phyloP scores from a whole-genome alignment of 495 filamentous ascomycete genomes.

The Tuber melanosporum region DNA sequence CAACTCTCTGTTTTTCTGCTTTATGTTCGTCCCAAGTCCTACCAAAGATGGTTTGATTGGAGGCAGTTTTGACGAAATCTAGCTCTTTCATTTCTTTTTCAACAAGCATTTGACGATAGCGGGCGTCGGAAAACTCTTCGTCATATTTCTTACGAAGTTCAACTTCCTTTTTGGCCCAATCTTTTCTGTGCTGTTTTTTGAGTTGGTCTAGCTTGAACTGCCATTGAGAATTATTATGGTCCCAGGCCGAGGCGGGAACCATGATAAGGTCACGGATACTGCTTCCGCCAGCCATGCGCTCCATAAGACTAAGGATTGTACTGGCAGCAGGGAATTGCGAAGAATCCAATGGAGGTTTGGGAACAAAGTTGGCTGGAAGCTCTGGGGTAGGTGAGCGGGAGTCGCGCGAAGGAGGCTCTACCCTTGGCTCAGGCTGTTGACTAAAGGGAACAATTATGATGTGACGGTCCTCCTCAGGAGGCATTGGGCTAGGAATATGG shows the following conservation, averaged over 20 bases:
- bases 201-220: constrained; percentile 21
- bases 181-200: constrained; percentile 21
- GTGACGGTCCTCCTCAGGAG: constrained; percentile 25
- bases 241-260: constrained; percentile 27
- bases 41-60: constrained; percentile 10
- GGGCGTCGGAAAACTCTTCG: constrained; percentile 25
- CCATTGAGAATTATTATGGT: constrained; percentile 30
- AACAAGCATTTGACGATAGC: constrained; percentile 25
- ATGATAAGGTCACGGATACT: constrained; percentile 21
- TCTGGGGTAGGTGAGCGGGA: constrained; percentile 31
- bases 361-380: constrained; percentile 25
- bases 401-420: constrained; percentile 8
- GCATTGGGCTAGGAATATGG: constrained; percentile 24
- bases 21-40: constrained; percentile 33
- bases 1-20: constrained; percentile 19
- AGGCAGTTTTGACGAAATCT: constrained; percentile 19
- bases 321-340: constrained; percentile 24
- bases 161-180: constrained; percentile 22
- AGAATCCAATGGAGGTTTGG: constrained; percentile 27
- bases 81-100: constrained; percentile 28
- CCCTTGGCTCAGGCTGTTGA: constrained; percentile 11
- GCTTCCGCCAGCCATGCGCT: constrained; percentile 19
- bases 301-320: constrained; percentile 24
- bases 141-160: constrained; percentile 27
- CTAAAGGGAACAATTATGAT: constrained; percentile 23